These are phyloP conservation scores for Monosporascus sp. DNA, from an alignment of 2,329 filamentous ascomycete species.

Conservation along the genomic window DNA sequence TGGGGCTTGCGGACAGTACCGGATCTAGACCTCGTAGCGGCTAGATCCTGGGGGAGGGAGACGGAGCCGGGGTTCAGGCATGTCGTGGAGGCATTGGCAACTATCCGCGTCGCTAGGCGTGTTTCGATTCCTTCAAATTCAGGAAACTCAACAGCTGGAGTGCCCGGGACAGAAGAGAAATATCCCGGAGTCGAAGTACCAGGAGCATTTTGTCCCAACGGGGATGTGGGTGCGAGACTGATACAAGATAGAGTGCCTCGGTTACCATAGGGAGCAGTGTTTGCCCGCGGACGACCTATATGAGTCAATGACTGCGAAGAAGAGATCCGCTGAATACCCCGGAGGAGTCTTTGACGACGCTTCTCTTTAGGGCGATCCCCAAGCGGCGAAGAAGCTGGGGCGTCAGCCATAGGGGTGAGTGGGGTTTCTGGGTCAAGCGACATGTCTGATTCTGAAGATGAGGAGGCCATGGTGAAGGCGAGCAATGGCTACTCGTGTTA, in stretches of 20 bases:
- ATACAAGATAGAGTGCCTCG: constrained; percentile 49
- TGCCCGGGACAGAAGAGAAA: constrained; percentile 31
- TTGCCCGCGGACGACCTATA: constrained; percentile 58
- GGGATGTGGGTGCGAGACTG: constrained; percentile 41
- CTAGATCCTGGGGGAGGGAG: constrained; percentile 59
- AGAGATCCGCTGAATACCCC: constrained; percentile 72
- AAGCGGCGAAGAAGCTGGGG: constrained; percentile 5
- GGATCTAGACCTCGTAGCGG: constrained; percentile 33
- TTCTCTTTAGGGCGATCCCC: constrained; percentile 52
- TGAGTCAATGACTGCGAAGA: constrained; percentile 69
- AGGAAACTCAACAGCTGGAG: constrained; percentile 34
- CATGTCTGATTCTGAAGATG: neutral
- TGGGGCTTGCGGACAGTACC: constrained; percentile 26
- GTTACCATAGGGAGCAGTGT: constrained; percentile 60
- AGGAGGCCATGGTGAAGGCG: neutral
- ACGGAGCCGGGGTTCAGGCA: constrained; percentile 43
- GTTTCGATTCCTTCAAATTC: constrained; percentile 36
- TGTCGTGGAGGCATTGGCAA: constrained; percentile 42
- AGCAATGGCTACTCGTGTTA: neutral
- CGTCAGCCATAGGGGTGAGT: neutral
- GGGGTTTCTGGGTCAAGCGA: neutral
- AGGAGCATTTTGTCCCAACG: constrained; percentile 31
- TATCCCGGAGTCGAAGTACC: constrained; percentile 26
- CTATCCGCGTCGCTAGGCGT: constrained; percentile 49
- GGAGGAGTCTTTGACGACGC: constrained; percentile 63